Percentiles rank a stretch among this genome's conserved stretches.
Evolutionary conservation across 1,284 basidiomycete genomes (phyloP).

Genomic region (Takashimella tepidaria): DNA sequence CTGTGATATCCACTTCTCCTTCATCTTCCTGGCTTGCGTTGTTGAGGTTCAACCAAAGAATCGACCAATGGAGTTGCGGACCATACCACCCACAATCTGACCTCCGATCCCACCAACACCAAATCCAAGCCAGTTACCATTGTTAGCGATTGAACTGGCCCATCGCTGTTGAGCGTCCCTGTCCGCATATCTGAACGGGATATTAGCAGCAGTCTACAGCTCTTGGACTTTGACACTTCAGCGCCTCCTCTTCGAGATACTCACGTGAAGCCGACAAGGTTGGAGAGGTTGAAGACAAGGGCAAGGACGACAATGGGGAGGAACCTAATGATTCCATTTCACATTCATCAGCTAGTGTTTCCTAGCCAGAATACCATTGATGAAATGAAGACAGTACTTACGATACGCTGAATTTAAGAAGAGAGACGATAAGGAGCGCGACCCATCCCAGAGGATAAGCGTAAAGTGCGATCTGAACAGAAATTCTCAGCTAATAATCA

Average conservation of each 20-base stretch:
- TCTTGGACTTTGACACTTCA: not conserved
- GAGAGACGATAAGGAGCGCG: conserved; percentile 74
- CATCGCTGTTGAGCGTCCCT: conserved; percentile 80
- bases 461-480: conserved; percentile 75
- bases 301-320: conserved; percentile 82
- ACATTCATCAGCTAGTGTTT: conserved; percentile 1
- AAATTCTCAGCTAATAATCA: too few species aligned
- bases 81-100: conserved; percentile 67
- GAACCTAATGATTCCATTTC: too few species aligned
- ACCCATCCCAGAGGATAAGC: conserved; percentile 84
- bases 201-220: conserved; percentile 2
- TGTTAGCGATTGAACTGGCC: conserved; percentile 63
- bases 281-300: conserved; percentile 85
- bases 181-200: conserved; percentile 57
- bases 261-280: conserved; percentile 86
- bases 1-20: not conserved
- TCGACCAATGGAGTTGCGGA: conserved; percentile 73
- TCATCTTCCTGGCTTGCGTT: too few species aligned
- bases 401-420: conserved; percentile 82
- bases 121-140: conserved; percentile 53
- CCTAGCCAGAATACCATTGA: not conserved
- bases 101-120: conserved; percentile 71
- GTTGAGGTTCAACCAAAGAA: conserved; percentile 65
- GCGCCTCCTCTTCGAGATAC: conserved; percentile 33
- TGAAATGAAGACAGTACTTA: too few species aligned